These are phyloP conservation scores for Arachnomyces sp. DNA, from an alignment of 2,329 filamentous ascomycete species.

Conservation along the genomic window DNA sequence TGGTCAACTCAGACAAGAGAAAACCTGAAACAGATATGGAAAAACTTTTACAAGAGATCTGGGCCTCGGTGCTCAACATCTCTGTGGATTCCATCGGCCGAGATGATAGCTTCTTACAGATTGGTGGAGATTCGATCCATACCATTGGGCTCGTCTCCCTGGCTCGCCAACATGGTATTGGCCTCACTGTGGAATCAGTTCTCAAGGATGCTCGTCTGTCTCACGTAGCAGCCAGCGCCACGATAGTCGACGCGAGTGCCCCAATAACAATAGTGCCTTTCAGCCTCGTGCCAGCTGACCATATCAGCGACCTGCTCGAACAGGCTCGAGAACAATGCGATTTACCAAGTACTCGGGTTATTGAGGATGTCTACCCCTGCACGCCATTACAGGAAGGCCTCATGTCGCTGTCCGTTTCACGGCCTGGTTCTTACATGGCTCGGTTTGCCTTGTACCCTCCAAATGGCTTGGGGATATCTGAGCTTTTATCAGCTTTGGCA, in stretches of 20 bases:
- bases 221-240: slow-evolving; percentile 1
- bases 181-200: slow-evolving; percentile 5
- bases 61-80: too few species aligned
- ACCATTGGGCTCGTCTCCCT: slow-evolving; percentile 9
- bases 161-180: slow-evolving; percentile 4
- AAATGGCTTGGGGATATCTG: slow-evolving; percentile 19
- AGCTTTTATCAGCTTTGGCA: slow-evolving; percentile 33
- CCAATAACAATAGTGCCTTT: too few species aligned
- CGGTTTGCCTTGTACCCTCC: slow-evolving; percentile 26
- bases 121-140: too few species aligned
- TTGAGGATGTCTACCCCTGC: slow-evolving; percentile 26
- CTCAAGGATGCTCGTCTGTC: slow-evolving; percentile 5
- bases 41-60: too few species aligned
- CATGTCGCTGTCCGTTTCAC: slow-evolving; percentile 28
- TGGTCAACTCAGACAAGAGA: not conserved
- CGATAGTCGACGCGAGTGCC: too few species aligned
- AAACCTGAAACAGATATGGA: not conserved
- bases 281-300: too few species aligned
- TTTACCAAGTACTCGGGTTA: slow-evolving; percentile 2
- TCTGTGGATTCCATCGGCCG: too few species aligned
- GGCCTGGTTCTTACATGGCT: slow-evolving; percentile 30
- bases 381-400: slow-evolving; percentile 35
- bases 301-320: too few species aligned
- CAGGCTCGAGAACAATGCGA: slow-evolving; percentile 3
- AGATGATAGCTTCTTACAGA: too few species aligned